Percentiles rank a stretch among this genome's conserved stretches.
These are phyloP conservation scores for Aegilops speltoides DNA, from an alignment of 176 grass and related monocot species.

Conservation along the genomic window DNA sequence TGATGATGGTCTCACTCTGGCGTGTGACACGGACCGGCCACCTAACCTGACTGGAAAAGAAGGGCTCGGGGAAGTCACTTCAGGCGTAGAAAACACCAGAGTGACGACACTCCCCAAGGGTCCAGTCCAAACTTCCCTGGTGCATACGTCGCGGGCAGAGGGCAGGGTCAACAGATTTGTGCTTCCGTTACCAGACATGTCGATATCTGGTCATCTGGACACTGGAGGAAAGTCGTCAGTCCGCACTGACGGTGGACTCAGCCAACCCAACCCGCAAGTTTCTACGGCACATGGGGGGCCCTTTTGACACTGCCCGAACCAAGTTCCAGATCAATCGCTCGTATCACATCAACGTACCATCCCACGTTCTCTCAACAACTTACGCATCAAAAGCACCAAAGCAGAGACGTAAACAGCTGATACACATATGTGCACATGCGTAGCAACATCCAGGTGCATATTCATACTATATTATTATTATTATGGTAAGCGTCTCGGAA, in stretches of 20 bases:
- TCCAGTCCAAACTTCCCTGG: neutral
- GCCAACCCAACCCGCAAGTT: conserved; percentile 16
- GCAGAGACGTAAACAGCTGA: neutral
- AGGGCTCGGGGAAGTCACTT: neutral
- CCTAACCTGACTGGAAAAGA: conserved; percentile 12
- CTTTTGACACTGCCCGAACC: neutral
- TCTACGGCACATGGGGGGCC: neutral
- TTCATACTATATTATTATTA: neutral
- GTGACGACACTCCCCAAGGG: conserved; percentile 2
- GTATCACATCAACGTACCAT: neutral
- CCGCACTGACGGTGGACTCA: neutral
- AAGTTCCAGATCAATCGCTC: conserved; percentile 6
- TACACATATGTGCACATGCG: conserved; percentile 5
- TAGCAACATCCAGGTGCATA: conserved; percentile 33
- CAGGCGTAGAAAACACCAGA: conserved; percentile 19
- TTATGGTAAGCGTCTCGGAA: conserved; percentile 44
- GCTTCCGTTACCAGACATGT: neutral
- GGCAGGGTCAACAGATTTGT: neutral
- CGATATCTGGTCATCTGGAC: neutral
- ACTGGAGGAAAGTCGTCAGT: neutral
- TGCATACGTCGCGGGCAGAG: conserved; percentile 2
- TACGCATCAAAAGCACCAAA: neutral
- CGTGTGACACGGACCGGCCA: conserved; percentile 19
- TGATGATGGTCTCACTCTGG: neutral
- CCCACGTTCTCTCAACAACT: neutral